These are phyloP conservation scores for Podosphaera fusca DNA, from an alignment of 2,329 filamentous ascomycete species.

Conservation along the genomic window DNA sequence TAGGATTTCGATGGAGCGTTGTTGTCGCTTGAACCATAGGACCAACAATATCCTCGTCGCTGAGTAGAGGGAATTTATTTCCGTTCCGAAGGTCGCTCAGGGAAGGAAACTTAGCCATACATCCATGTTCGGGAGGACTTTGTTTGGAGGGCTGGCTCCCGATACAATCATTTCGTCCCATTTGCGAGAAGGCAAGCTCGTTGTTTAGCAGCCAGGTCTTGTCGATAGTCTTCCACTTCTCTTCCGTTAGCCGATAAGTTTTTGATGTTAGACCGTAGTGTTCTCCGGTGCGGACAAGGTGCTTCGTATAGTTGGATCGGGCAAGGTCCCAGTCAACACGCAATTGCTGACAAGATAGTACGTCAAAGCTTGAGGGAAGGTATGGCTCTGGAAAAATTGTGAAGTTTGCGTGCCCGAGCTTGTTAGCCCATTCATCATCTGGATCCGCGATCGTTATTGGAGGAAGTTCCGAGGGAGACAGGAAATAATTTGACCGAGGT, in stretches of 20 bases:
- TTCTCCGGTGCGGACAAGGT: constrained; percentile 67
- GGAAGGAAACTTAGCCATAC: constrained; percentile 39
- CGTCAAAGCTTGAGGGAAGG: constrained; percentile 34
- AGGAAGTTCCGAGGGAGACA: constrained; percentile 32
- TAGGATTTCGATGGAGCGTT: constrained; percentile 13
- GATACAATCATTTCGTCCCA: constrained; percentile 20
- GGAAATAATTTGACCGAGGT: constrained; percentile 21
- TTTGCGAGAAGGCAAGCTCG: constrained; percentile 35
- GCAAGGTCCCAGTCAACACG: constrained; percentile 65
- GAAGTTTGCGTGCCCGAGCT: constrained; percentile 82
- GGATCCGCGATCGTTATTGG: constrained; percentile 44
- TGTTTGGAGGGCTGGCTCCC: constrained; percentile 21
- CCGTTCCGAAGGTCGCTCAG: constrained; percentile 41
- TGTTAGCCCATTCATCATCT: constrained; percentile 62
- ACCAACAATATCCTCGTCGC: constrained; percentile 80
- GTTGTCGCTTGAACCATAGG: constrained; percentile 38
- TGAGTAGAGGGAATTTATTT: constrained; percentile 70
- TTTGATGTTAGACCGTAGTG: constrained; percentile 81
- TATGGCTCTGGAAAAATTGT: constrained; percentile 70
- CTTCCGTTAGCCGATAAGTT: constrained; percentile 63
- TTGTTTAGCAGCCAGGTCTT: constrained; percentile 48
- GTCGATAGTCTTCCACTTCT: constrained; percentile 73
- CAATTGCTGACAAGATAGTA: constrained; percentile 33
- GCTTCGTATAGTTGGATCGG: constrained; percentile 68
- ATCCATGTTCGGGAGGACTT: constrained; percentile 21